These are phyloP conservation scores for Leishmania tropica DNA, from an alignment of 208 protist genomes.

Conservation along the genomic window DNA sequence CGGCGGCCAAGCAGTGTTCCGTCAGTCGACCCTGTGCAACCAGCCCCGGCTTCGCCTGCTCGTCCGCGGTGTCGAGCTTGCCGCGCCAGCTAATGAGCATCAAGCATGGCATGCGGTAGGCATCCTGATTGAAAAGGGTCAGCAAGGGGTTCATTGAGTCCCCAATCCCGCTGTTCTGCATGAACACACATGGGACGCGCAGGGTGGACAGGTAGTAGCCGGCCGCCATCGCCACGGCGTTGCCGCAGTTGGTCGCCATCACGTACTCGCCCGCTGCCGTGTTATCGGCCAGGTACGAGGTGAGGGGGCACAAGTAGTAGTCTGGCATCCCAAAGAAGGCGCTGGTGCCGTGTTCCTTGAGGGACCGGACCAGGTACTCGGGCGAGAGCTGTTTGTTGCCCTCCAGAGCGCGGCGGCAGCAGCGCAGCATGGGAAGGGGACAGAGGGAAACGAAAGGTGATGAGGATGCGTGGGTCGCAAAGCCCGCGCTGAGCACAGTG, in stretches of 20 bases:
- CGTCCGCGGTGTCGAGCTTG: constrained; percentile 43
- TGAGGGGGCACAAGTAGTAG: constrained; percentile 79
- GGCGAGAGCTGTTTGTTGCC: constrained; percentile 37
- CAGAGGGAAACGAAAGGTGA: neutral
- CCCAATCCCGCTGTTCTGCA: constrained; percentile 81
- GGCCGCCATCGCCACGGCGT: constrained; percentile 76
- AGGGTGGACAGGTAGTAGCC: constrained; percentile 87
- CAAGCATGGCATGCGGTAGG: constrained; percentile 80
- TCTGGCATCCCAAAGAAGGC: constrained; percentile 91
- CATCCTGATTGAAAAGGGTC: constrained; percentile 62
- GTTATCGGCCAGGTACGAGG: constrained; percentile 75
- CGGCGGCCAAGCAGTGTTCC: constrained; percentile 47
- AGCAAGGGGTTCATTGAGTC: constrained; percentile 82
- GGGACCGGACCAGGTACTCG: constrained; percentile 44
- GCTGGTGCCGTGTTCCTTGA: constrained; percentile 45
- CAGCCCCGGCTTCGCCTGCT: constrained; percentile 77
- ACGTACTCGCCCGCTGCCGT: constrained; percentile 60
- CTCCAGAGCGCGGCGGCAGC: constrained; percentile 2
- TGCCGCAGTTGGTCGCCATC: constrained; percentile 84
- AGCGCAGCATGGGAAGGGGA: constrained; percentile 9
- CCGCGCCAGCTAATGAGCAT: constrained; percentile 86
- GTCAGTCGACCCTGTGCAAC: constrained; percentile 65
- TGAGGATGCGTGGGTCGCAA: neutral
- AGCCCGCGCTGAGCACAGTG: neutral
- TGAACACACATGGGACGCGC: constrained; percentile 66